Base-by-base conservation (phyloP, 1,284 basidiomycete species). In the Pisolithus thermaeus region DNA sequence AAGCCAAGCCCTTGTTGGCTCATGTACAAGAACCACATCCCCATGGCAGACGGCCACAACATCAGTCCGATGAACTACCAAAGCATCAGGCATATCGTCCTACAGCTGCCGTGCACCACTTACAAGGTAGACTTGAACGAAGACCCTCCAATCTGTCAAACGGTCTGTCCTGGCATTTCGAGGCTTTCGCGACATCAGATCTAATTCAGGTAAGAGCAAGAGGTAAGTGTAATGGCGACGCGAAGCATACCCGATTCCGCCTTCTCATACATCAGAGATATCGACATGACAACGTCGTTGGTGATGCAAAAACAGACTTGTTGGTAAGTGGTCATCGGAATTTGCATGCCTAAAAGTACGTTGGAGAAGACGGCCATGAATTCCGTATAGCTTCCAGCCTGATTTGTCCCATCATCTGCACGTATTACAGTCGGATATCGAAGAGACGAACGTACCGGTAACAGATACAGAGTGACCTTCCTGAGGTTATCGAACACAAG, bases 151-250 rank as follows among this genome's bases (percentile, higher is more conserved):
- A 54, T 70, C 62, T 1, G 63, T 78, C 11, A 82, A 70, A 16
- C 79, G 70, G 51, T 83, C 80, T 5, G 62, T 79, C 53, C 73
- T 80, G 20, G 78, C 74, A 54, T 87, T 77, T 32, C 88, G 74
- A 0, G 87, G 87, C 54, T 79, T 79, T 41, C 84, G 77, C 8
- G 74, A 61, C 50, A 89, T 73, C 2, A 82, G 69, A 46, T 75
- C 77, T 41, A 23, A 11, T 36, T 44, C 14, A 49, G 18, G 47
- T 39, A 4, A 18, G 23, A 62, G 1, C 4, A 32, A 16, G 11
- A 28, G 20, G 25, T 18, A 20, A 20, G 18, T 27, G 22, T 16
- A 28, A 18, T 12, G 3, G 4, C 9, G 11, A 11, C 30, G 38
- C 22, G 44, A 25, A 18, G 18, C 55, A 38, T 47, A 58, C 64